A percentile compares a stretch with the other conserved stretches of the same genome.
phyloP scores from a whole-genome alignment of 495 filamentous ascomycete genomes.

The Aspergillus panamensis region DNA sequence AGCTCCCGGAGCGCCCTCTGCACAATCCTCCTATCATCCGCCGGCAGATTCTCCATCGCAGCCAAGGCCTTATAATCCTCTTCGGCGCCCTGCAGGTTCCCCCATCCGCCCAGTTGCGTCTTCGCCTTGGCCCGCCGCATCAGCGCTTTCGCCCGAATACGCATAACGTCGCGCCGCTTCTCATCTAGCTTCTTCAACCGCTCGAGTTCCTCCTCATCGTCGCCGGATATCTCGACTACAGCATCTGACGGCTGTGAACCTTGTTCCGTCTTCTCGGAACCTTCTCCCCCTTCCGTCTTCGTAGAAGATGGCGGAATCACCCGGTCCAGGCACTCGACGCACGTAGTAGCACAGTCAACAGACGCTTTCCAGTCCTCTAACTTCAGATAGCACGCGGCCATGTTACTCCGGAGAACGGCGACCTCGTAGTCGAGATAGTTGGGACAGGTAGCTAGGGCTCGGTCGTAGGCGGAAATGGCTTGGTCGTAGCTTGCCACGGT shows the following conservation, averaged over 20 bases:
- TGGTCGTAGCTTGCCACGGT: slow-evolving; percentile 66
- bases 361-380: slow-evolving; percentile 83
- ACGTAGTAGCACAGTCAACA: slow-evolving; percentile 65
- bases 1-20: slow-evolving; percentile 60
- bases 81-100: slow-evolving; percentile 71
- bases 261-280: slow-evolving; percentile 23
- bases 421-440: slow-evolving; percentile 88
- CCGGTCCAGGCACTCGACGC: slow-evolving; percentile 67
- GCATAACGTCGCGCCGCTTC: slow-evolving; percentile 60
- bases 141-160: slow-evolving; percentile 79
- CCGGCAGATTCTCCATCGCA: slow-evolving; percentile 53
- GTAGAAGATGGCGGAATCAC: slow-evolving; percentile 42
- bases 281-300: slow-evolving; percentile 12
- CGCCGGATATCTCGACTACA: slow-evolving; percentile 51
- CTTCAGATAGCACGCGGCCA: slow-evolving; percentile 87
- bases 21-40: slow-evolving; percentile 64
- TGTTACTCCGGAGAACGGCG: slow-evolving; percentile 81
- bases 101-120: slow-evolving; percentile 71
- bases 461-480: slow-evolving; percentile 86
- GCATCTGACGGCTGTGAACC: slow-evolving; percentile 19
- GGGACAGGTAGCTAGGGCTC: slow-evolving; percentile 76
- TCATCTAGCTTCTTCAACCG: slow-evolving; percentile 49
- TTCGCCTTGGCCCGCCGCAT: slow-evolving; percentile 78
- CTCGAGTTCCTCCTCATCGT: slow-evolving; percentile 55
- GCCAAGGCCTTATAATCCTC: slow-evolving; percentile 68